These are phyloP conservation scores for Naganishia kalamii DNA, from an alignment of 768 basidiomycete species.

Conservation along the genomic window DNA sequence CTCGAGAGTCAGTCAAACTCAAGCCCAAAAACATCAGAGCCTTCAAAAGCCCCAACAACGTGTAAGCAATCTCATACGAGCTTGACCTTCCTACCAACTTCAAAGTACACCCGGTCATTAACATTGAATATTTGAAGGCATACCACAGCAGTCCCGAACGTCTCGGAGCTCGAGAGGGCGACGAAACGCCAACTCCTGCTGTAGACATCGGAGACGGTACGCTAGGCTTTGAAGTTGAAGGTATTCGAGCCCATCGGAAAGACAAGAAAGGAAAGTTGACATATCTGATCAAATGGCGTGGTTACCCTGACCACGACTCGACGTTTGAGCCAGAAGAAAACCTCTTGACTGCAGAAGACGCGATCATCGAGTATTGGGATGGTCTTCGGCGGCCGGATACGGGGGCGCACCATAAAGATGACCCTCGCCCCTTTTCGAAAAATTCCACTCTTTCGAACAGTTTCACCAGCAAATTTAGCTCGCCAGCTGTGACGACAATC, in stretches of 20 bases:
- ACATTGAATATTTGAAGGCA: conserved; percentile 8
- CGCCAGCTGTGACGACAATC: too few species aligned
- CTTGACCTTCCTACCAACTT: not conserved
- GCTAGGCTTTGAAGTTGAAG: not conserved
- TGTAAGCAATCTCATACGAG: not conserved
- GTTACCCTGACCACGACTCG: not conserved
- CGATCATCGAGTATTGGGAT: not conserved
- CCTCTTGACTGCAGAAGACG: not conserved
- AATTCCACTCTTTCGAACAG: too few species aligned
- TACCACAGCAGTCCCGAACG: not conserved
- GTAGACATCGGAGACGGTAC: not conserved
- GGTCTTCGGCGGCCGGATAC: not conserved
- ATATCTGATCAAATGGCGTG: not conserved
- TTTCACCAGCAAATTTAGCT: too few species aligned
- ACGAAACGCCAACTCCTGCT: not conserved
- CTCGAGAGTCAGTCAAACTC: not conserved
- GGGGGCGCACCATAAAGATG: not conserved
- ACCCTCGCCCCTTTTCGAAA: not conserved
- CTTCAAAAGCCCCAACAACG: not conserved
- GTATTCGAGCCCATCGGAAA: not conserved
- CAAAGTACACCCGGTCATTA: conserved; percentile 13
- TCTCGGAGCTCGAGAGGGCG: not conserved
- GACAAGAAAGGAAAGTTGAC: not conserved
- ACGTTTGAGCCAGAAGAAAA: conserved; percentile 2
- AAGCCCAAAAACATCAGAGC: not conserved